Conservation (phyloP, 768 basidiomycete species). For the Agrocybe chaxingu region DNA sequence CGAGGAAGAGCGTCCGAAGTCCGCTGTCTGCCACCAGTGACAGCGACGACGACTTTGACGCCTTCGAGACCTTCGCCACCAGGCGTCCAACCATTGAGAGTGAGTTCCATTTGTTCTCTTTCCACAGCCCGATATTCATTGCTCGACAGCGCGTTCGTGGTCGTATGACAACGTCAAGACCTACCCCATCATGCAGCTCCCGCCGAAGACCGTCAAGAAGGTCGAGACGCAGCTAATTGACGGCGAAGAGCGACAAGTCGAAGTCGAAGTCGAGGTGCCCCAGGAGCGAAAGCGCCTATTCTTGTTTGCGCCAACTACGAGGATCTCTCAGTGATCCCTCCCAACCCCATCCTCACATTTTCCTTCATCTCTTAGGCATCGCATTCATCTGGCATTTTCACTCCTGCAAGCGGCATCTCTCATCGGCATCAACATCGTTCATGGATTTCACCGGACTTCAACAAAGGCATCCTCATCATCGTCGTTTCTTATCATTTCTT, state of each 20-base stretch:
- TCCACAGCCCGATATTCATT: conserved; percentile 7
- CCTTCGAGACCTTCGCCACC: conserved; percentile 20
- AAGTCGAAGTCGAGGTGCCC: conserved; percentile 53
- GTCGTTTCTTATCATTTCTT: no score
- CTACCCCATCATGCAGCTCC: conserved; percentile 60
- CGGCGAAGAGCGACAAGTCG: conserved; percentile 45
- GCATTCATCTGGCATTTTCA: background rate
- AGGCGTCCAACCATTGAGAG: conserved; percentile 49
- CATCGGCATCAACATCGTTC: no score
- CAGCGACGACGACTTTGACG: conserved; percentile 26
- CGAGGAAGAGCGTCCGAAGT: conserved; percentile 25
- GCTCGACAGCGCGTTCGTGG: conserved; percentile 63
- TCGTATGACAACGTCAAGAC: conserved; percentile 72
- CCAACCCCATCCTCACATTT: background rate
- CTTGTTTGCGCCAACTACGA: conserved; percentile 48
- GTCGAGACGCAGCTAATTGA: conserved; percentile 49
- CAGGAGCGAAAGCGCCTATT: conserved; percentile 64
- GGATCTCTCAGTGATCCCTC: conserved; percentile 6
- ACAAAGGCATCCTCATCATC: no score
- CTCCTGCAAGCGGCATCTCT: no score
- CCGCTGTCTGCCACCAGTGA: conserved; percentile 29
- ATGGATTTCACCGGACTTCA: no score
- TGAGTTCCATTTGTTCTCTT: conserved; percentile 27
- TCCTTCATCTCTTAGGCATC: background rate
- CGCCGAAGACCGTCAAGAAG: conserved; percentile 54